Conservation (phyloP, 2,329 filamentous ascomycete genomes). For the Xenosphaeropsis pyriputrescens region DNA sequence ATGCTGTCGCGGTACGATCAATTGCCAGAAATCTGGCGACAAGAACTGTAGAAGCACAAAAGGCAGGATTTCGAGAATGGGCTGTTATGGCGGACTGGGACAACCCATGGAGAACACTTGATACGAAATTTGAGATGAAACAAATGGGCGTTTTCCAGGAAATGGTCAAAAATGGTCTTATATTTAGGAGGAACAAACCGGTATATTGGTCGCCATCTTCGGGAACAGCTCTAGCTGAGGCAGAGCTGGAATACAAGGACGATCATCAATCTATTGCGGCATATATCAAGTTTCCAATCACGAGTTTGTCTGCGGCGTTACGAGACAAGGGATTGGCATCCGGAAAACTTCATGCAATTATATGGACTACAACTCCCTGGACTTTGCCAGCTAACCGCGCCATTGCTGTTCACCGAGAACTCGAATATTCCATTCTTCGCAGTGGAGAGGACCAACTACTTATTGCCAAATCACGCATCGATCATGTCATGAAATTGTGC, state of each 20-base stretch:
- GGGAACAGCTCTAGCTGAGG: slow-evolving; percentile 65
- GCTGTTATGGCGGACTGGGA: slow-evolving; percentile 75
- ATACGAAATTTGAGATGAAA: slow-evolving; percentile 55
- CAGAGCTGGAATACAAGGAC: slow-evolving; percentile 73
- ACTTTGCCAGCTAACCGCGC: slow-evolving; percentile 86
- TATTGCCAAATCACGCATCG: slow-evolving; percentile 56
- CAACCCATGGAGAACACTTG: slow-evolving; percentile 65
- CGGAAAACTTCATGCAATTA: slow-evolving; percentile 57
- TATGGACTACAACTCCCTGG: slow-evolving; percentile 99
- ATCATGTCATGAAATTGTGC: slow-evolving; percentile 34
- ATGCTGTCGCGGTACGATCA: slow-evolving; percentile 43
- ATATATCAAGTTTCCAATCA: slow-evolving; percentile 68
- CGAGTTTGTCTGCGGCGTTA: slow-evolving; percentile 27
- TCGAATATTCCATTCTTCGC: slow-evolving; percentile 59
- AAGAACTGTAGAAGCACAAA: slow-evolving; percentile 57
- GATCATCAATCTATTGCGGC: slow-evolving; percentile 57
- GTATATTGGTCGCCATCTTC: slow-evolving; percentile 81
- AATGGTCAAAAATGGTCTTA: slow-evolving; percentile 58
- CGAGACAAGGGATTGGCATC: slow-evolving; percentile 21
- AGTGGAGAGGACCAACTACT: slow-evolving; percentile 45
- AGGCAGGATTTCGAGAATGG: slow-evolving; percentile 57
- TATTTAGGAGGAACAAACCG: slow-evolving; percentile 67
- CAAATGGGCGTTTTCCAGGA: slow-evolving; percentile 64
- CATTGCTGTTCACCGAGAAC: slow-evolving; percentile 63
- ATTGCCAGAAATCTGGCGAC: slow-evolving; percentile 51